A percentile compares a stretch with the other conserved stretches of the same genome.
Conservation (phyloP, 768 basidiomycete species). For the Hericium rajendrae region DNA sequence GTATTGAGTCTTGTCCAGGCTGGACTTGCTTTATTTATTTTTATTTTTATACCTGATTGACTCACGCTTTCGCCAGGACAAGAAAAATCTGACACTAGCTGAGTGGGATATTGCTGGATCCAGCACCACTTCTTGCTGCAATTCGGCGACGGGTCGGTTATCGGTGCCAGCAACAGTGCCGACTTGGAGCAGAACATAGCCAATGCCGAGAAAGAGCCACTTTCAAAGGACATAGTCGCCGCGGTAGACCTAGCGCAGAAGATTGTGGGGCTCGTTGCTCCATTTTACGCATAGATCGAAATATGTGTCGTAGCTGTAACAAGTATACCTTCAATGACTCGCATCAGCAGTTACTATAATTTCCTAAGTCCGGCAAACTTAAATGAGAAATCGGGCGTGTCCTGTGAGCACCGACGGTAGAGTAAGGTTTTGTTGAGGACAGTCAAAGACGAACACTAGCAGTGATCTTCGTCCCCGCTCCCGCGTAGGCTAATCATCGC, state of each 20-base stretch:
- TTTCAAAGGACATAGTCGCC: constrained; percentile 41
- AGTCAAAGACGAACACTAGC: too few species aligned
- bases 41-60: neutral
- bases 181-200: constrained; percentile 36
- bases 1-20: constrained; percentile 23
- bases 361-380: too few species aligned
- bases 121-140: constrained; percentile 44
- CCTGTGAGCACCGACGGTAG: too few species aligned
- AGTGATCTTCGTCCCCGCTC: too few species aligned
- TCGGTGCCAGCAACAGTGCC: constrained; percentile 36
- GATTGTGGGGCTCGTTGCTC: constrained; percentile 21
- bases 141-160: constrained; percentile 36
- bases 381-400: too few species aligned
- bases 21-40: too few species aligned
- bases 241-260: constrained; percentile 41
- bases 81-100: constrained; percentile 35
- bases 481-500: too few species aligned
- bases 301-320: too few species aligned
- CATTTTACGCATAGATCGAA: neutral
- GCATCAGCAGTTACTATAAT: too few species aligned
- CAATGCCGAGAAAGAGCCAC: constrained; percentile 42
- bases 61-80: constrained; percentile 23
- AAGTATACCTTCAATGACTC: too few species aligned
- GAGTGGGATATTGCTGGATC: constrained; percentile 55
- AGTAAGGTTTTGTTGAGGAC: too few species aligned